A percentile compares a stretch with the other conserved stretches of the same genome.
phyloP scores from a whole-genome alignment of 73 alveolate species.

The Halteria grandinella region DNA sequence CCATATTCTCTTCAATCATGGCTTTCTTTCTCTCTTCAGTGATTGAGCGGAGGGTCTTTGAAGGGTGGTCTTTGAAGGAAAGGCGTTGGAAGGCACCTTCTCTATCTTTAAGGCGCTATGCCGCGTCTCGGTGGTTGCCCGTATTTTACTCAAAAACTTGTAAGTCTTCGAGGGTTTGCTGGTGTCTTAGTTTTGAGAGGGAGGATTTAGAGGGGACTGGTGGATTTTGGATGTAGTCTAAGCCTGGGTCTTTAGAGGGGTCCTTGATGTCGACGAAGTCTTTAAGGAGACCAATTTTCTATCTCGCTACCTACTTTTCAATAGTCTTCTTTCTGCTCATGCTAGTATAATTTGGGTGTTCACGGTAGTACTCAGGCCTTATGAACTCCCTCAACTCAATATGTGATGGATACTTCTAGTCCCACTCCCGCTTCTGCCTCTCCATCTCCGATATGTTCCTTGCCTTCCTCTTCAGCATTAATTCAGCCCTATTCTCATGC shows the following conservation, averaged over 20 bases:
- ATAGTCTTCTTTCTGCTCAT: constrained; percentile 66
- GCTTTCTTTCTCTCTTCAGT: constrained; percentile 73
- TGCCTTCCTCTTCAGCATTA: constrained; percentile 62
- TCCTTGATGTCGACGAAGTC: constrained; percentile 65
- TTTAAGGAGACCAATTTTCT: constrained; percentile 71
- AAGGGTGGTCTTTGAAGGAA: constrained; percentile 69
- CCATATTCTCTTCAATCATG: constrained; percentile 78
- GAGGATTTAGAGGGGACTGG: constrained; percentile 68
- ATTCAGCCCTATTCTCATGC: constrained; percentile 63
- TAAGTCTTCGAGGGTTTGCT: constrained; percentile 69
- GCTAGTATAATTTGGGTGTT: constrained; percentile 74
- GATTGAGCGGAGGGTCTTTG: constrained; percentile 73
- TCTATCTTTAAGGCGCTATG: constrained; percentile 76
- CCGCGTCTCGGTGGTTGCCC: constrained; percentile 71
- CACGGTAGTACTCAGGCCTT: constrained; percentile 61
- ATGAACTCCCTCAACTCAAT: constrained; percentile 56
- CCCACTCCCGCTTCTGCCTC: constrained; percentile 75
- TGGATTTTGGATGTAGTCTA: constrained; percentile 75
- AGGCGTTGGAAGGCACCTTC: constrained; percentile 77
- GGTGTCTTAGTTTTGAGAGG: constrained; percentile 57
- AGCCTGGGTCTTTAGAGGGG: constrained; percentile 69
- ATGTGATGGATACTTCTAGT: constrained; percentile 73
- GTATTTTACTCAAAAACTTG: constrained; percentile 57
- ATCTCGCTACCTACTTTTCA: constrained; percentile 70
- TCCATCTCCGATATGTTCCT: constrained; percentile 67